These are phyloP conservation scores for Saccharomycopsis sp. DNA, from an alignment of 805 yeast species.

Conservation along the genomic window DNA sequence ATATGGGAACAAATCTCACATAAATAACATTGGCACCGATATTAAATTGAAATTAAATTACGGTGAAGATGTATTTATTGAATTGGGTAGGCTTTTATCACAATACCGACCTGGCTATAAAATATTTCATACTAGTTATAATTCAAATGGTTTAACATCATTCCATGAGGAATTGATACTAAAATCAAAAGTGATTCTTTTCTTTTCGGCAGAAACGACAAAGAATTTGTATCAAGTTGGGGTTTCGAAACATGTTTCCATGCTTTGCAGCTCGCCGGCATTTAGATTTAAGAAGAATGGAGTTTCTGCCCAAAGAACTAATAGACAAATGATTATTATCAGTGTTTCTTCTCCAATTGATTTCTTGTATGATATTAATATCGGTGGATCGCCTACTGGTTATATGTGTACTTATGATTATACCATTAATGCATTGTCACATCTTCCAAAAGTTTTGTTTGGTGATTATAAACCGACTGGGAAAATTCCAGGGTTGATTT, in stretches of 20 bases:
- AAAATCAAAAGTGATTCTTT: too few species aligned
- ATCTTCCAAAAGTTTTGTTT: conserved; percentile 45
- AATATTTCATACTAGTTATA: conserved; percentile 51
- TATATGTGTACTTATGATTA: conserved; percentile 58
- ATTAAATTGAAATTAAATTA: conserved; percentile 34
- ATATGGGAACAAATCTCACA: conserved; percentile 1
- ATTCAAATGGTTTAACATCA: too few species aligned
- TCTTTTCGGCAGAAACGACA: conserved; percentile 53
- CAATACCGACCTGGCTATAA: conserved; percentile 35
- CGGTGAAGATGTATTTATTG: conserved; percentile 48
- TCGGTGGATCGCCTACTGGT: conserved; percentile 36
- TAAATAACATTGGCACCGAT: conserved; percentile 33
- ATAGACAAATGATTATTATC: conserved; percentile 48
- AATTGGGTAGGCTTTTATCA: conserved; percentile 42
- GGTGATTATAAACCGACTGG: conserved; percentile 49
- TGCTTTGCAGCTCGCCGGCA: conserved; percentile 41
- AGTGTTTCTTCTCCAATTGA: conserved; percentile 61
- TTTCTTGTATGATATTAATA: conserved; percentile 45
- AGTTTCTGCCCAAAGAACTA: conserved; percentile 1
- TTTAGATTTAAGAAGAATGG: conserved; percentile 30
- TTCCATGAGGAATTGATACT: too few species aligned
- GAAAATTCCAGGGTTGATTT: conserved; percentile 46
- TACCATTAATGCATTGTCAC: conserved; percentile 43
- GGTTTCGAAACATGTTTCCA: conserved; percentile 48
- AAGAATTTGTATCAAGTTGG: conserved; percentile 57